phyloP scores from a whole-genome alignment of 2,329 filamentous ascomycete genomes.

The Eutypa lata region DNA sequence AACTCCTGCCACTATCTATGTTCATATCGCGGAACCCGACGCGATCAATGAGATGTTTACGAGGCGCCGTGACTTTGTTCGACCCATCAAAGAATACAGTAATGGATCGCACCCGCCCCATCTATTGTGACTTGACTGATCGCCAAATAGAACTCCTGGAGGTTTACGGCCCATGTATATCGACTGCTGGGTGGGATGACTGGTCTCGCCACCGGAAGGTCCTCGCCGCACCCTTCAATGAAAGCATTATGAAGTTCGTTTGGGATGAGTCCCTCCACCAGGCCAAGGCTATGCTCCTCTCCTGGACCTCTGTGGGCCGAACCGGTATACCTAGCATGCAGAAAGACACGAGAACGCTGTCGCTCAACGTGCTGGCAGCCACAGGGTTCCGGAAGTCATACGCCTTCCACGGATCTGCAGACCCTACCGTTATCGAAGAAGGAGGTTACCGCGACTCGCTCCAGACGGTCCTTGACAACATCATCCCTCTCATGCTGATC shows the following conservation, averaged over 20 bases:
- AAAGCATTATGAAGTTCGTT: slow-evolving; percentile 24
- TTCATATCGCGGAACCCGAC: slow-evolving; percentile 22
- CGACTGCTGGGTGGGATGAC: slow-evolving; percentile 23
- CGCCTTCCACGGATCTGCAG: slow-evolving; percentile 16
- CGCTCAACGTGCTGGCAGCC: slow-evolving; percentile 26
- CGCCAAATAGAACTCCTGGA: slow-evolving; percentile 17
- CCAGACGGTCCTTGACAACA: slow-evolving; percentile 23
- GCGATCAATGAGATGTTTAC: slow-evolving; percentile 17
- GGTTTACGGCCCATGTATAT: slow-evolving; percentile 27
- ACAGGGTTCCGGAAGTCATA: slow-evolving; percentile 21
- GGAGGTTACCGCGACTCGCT: slow-evolving; percentile 23
- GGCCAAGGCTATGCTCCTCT: slow-evolving; percentile 18
- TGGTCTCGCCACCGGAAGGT: slow-evolving; percentile 28
- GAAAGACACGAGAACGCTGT: slow-evolving; percentile 22
- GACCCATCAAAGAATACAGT: slow-evolving; percentile 18
- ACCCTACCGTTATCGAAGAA: slow-evolving; percentile 6
- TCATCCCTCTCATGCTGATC: slow-evolving; percentile 22
- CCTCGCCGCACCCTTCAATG: slow-evolving; percentile 25
- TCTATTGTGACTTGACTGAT: no score
- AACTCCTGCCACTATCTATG: slow-evolving; percentile 12
- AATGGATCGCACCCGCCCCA: not conserved
- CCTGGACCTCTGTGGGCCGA: slow-evolving; percentile 8
- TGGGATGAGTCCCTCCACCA: slow-evolving; percentile 24
- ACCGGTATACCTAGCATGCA: slow-evolving; percentile 12
- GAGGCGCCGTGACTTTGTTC: slow-evolving; percentile 17